Conservation (phyloP, 2,329 filamentous ascomycete genomes). For the Sclerotiophoma versabilis region DNA sequence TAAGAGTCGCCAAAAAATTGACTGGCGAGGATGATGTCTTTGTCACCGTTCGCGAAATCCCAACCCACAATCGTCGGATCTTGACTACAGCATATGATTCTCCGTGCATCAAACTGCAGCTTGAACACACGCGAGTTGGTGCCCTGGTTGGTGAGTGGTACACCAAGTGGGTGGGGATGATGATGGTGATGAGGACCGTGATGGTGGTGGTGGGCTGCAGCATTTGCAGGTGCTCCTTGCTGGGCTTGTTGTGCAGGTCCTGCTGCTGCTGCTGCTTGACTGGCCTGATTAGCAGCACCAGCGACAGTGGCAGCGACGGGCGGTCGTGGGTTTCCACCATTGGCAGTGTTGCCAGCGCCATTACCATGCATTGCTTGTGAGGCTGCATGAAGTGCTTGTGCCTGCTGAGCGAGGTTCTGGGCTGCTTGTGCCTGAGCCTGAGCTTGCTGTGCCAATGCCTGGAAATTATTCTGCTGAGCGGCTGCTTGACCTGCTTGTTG, state of each 20-base stretch:
- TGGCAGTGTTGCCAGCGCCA: slow-evolving; percentile 16
- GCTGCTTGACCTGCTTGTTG: slow-evolving; percentile 25
- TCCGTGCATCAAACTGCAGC: slow-evolving; percentile 90
- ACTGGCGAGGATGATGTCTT: slow-evolving; percentile 77
- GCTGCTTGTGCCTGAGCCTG: slow-evolving; percentile 48
- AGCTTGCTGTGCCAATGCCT: slow-evolving; percentile 46
- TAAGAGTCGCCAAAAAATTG: slow-evolving; percentile 72
- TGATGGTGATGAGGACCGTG: slow-evolving; percentile 41
- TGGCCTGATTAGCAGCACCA: slow-evolving; percentile 1
- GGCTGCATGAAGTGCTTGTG: slow-evolving; percentile 45
- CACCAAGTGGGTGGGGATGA: slow-evolving; percentile 37
- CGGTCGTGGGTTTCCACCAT: slow-evolving; percentile 13
- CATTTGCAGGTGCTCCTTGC: slow-evolving; percentile 26
- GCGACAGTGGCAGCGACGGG: slow-evolving; percentile 9
- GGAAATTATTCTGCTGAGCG: slow-evolving; percentile 35
- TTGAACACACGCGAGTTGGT: slow-evolving; percentile 81
- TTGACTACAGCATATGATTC: slow-evolving; percentile 94
- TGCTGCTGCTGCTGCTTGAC: slow-evolving; percentile 12
- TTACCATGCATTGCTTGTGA: slow-evolving; percentile 37
- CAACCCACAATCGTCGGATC: slow-evolving; percentile 92
- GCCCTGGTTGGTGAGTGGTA: slow-evolving; percentile 39
- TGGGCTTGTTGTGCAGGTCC: slow-evolving; percentile 21
- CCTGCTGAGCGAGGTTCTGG: slow-evolving; percentile 44
- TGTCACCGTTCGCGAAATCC: slow-evolving; percentile 93
- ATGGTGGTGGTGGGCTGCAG: slow-evolving; percentile 34